Base-by-base conservation (phyloP, 176 grass and related monocot genomes). In the Zoysia pacifica region DNA sequence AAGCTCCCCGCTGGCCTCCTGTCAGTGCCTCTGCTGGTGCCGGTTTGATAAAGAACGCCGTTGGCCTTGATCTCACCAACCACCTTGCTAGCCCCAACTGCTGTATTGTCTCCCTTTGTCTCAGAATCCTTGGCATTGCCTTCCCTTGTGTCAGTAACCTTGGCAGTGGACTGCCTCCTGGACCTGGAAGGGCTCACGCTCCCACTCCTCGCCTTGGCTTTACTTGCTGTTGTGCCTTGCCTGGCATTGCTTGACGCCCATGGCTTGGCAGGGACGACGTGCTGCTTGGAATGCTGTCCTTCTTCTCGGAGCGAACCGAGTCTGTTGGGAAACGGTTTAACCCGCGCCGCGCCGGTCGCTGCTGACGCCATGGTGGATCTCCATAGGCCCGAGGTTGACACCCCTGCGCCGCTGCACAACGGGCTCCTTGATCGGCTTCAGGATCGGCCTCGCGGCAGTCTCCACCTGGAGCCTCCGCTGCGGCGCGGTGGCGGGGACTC, bases 341-440 rank as follows among this genome's bases (percentile, higher is more conserved):
- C 75, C 13, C 69, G 82, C 52, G 62, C 50, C 16, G 49, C 43
- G 0, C n/a, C 41, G 6, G 65, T 14, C 0, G 63, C 82, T 40
- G 74, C 12, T 46, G 78, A 81, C 5, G 69, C 83, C 83, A 9
- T 83, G 35, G 50, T 89, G 92, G 61, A 98, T 98, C 86, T 94
- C 92, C 82, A 91, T 10, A 0, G 95, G 90, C 1, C 95, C 95
- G 6, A 98, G 90, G 68, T 92, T 93, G 71, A 89, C 75, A 3
- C 90, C 90, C 89, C 92, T 90, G 68, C 86, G 93, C 5, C 69
- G 79, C 62, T 60, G 77, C 82, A 85, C 66, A 0, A 72, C 59
- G 0, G 82, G 78, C 66, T 89, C 77, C 77, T 67, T 89, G 82
- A 89, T 89, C 44, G 82, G 77, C 82, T 43, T 81, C 65, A 85